phyloP scores from a whole-genome alignment of 2,329 filamentous ascomycete species.

The Massarina eburnea region DNA sequence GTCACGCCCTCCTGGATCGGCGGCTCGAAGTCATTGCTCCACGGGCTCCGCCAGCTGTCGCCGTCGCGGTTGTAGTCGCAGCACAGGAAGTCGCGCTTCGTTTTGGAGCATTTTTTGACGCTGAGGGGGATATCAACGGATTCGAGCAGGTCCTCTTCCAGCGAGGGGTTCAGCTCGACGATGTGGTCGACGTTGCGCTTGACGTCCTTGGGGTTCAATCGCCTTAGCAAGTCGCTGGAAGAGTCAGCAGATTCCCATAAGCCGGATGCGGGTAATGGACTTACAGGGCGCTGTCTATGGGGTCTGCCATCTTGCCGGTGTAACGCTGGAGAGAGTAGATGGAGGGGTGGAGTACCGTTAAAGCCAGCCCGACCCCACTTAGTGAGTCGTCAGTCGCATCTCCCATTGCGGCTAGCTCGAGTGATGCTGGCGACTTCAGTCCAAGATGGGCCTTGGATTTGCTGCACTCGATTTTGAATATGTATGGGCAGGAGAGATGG shows the following conservation, averaged over 20 bases:
- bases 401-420: slow-evolving; percentile 9
- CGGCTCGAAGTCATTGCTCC: slow-evolving; percentile 98
- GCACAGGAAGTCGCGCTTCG: slow-evolving; percentile 91
- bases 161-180: slow-evolving; percentile 82
- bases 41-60: slow-evolving; percentile 96
- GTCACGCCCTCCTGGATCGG: slow-evolving; percentile 81
- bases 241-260: neutral
- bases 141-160: slow-evolving; percentile 96
- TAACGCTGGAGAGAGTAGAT: slow-evolving; percentile 3
- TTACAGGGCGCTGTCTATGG: slow-evolving; percentile 71
- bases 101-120: slow-evolving; percentile 80
- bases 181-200: slow-evolving; percentile 84
- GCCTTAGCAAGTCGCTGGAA: slow-evolving; percentile 89
- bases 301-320: slow-evolving; percentile 36
- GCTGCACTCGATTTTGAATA: too few species aligned
- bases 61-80: slow-evolving; percentile 99
- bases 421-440: too few species aligned
- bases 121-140: slow-evolving; percentile 95
- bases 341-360: neutral
- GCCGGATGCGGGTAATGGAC: slow-evolving; percentile 29
- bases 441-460: too few species aligned
- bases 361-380: too few species aligned
- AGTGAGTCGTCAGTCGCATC: too few species aligned
- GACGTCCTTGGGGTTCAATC: slow-evolving; percentile 92
- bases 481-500: too few species aligned